Base-by-base conservation (phyloP, 345 rosid species). In the Triadica sebifera region DNA sequence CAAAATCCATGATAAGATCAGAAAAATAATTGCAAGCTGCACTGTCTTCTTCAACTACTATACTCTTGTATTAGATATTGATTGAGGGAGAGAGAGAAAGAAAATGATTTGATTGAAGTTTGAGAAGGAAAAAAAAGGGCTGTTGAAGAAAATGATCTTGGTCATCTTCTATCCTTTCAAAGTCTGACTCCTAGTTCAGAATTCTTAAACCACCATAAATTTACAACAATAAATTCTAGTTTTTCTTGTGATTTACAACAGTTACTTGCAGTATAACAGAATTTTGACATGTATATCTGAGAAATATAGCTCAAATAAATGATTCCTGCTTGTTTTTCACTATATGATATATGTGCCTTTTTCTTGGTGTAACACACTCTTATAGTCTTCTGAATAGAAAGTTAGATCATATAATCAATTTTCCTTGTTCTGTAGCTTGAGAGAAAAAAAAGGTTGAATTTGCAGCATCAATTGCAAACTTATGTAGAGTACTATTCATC, bases 191-290 rank as follows among this genome's bases (percentile, higher is more conserved):
- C 11, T 37, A 6, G 38, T 29, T 60, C 65, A 59, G 63, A 59
- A 24, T 10, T 25, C 39, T 29, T 41, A 60, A 37, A 34, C 4
- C 24, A 62, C 46, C 43, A 62, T 62, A 37, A 62, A 62, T 62
- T 62, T 62, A 62, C 41, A 37, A 38, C 45, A 5, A 62, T 22
- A 38, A 62, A 6, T 62, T 62, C 45, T 34, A 61, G 45, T 34
- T 61, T 61, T 61, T 61, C 67, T 62, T 62, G 67, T 62, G 67
- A 62, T 37, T 62, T 62, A 62, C 45, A 62, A 39, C 67, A 62
- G 47, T 62, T 62, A 62, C 10, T 43, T 43, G 46, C 39, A 29
- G 37, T 9, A 20, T 19, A 55, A 55, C 57, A 52, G 25, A 55
- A 19, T 19, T 55, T 55, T 8, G 25, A 55, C 25, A n/a, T 0